Evolutionary conservation across 78 protist genomes (phyloP).

Genomic region (Bodo saltans): DNA sequence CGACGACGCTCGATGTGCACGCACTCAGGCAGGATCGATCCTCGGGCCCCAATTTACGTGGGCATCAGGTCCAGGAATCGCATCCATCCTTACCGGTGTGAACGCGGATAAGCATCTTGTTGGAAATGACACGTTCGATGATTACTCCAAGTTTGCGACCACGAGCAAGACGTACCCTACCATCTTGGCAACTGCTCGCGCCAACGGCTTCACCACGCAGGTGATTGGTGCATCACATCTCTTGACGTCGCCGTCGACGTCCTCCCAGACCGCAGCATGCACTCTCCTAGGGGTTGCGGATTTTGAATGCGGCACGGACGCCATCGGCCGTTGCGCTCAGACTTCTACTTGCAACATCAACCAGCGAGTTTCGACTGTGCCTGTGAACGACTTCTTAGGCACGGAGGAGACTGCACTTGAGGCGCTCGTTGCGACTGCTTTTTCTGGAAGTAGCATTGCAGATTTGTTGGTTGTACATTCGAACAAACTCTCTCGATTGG

Average conservation of each 20-base stretch:
- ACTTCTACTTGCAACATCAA: neutral
- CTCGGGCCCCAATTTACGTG: neutral
- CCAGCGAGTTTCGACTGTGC: neutral
- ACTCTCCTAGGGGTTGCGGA: neutral
- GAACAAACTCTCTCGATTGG: no score
- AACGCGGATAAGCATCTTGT: neutral
- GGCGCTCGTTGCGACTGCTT: no score
- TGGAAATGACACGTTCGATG: neutral
- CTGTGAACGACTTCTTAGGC: no score
- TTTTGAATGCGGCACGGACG: neutral
- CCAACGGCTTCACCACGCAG: neutral
- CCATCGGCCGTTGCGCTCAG: neutral
- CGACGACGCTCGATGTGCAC: neutral
- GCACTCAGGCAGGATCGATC: neutral
- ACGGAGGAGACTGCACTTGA: no score
- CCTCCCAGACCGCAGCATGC: neutral
- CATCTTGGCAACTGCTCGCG: neutral
- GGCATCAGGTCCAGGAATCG: neutral
- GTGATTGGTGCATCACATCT: neutral
- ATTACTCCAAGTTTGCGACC: neutral
- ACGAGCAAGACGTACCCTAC: neutral
- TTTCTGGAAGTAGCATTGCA: no score
- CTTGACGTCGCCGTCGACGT: no score
- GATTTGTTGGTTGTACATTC: no score
- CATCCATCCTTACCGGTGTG: neutral